Percentiles rank a stretch among this genome's conserved stretches.
These are phyloP conservation scores for Calophaca sinica DNA, from an alignment of 306 rosid species.

Conservation along the genomic window DNA sequence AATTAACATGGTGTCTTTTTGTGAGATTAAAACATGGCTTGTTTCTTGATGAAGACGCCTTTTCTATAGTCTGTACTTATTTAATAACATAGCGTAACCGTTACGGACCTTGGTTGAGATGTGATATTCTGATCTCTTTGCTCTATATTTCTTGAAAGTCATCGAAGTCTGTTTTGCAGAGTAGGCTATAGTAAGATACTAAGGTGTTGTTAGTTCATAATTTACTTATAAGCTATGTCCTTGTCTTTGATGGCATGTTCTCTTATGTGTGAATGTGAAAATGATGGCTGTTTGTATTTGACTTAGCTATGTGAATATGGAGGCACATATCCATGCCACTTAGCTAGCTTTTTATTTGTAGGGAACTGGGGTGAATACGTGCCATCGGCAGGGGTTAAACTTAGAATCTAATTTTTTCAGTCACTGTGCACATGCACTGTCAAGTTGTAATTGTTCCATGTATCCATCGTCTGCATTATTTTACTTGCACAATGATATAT, in stretches of 20 bases:
- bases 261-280: constrained; percentile 5
- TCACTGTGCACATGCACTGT: constrained; percentile 39
- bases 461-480: constrained; percentile 31
- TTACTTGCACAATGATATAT: constrained; percentile 39
- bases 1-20: constrained; percentile 41
- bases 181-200: constrained; percentile 43
- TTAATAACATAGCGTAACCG: constrained; percentile 39
- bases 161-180: constrained; percentile 62
- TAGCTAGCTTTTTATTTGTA: constrained; percentile 30
- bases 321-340: constrained; percentile 5
- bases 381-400: constrained; percentile 36
- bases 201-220: constrained; percentile 33
- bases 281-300: too few species aligned
- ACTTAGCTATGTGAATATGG: too few species aligned
- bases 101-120: constrained; percentile 17
- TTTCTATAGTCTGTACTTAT: constrained; percentile 29
- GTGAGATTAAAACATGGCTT: constrained; percentile 44
- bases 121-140: not conserved
- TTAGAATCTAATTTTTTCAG: constrained; percentile 39
- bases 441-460: constrained; percentile 34
- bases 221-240: constrained; percentile 9
- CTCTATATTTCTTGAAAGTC: constrained; percentile 43
- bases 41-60: constrained; percentile 27
- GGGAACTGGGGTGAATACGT: constrained; percentile 32
- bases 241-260: constrained; percentile 28